These are phyloP conservation scores for Verticillium isaacii DNA, from an alignment of 2,329 filamentous ascomycete genomes.

Conservation along the genomic window DNA sequence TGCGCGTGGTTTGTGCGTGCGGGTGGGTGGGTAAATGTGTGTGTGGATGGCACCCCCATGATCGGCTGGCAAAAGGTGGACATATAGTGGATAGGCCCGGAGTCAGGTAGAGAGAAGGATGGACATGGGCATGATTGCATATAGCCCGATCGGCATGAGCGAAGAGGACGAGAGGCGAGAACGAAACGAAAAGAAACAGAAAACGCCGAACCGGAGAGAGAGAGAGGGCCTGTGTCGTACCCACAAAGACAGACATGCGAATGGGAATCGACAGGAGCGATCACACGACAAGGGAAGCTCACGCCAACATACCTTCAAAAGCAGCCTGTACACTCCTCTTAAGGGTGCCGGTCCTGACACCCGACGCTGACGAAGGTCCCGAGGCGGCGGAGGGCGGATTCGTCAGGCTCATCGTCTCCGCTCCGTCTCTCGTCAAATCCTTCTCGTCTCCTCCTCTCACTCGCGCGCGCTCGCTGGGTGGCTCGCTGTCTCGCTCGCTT, in stretches of 20 bases:
- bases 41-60: background rate
- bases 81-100: background rate
- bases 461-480: background rate
- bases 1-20: background rate
- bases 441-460: background rate
- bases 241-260: background rate
- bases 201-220: background rate
- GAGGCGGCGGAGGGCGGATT: slow-evolving; percentile 48
- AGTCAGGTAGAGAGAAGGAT: slow-evolving; percentile 6
- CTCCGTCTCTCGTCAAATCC: background rate
- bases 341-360: slow-evolving; percentile 33
- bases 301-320: slow-evolving; percentile 49
- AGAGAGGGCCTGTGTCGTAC: background rate
- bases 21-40: background rate
- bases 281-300: slow-evolving; percentile 1
- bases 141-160: background rate
- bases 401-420: slow-evolving; percentile 43
- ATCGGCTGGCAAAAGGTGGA: background rate
- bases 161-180: slow-evolving; percentile 8
- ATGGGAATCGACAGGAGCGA: slow-evolving; percentile 5
- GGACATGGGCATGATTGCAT: slow-evolving; percentile 5
- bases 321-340: slow-evolving; percentile 57
- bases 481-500: background rate
- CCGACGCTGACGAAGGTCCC: slow-evolving; percentile 40
- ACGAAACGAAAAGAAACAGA: slow-evolving; percentile 12